Evolutionary conservation across 805 yeast genomes (phyloP).

Genomic region (Torulaspora franciscae): DNA sequence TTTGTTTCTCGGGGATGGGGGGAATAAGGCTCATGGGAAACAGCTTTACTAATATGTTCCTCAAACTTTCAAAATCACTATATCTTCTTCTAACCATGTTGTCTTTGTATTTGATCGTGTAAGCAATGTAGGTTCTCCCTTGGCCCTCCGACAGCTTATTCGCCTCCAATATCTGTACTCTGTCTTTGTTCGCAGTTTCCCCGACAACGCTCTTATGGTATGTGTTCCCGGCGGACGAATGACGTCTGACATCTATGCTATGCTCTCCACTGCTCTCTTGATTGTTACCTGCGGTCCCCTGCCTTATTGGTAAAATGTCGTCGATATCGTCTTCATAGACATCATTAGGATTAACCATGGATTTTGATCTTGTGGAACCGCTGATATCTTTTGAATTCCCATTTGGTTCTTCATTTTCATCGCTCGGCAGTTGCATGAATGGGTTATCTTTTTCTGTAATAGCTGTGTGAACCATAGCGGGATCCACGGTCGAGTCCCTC

Average conservation of each 20-base stretch:
- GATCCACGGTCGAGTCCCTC: conserved; percentile 6
- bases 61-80: conserved; percentile 82
- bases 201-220: conserved; percentile 12
- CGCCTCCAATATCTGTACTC: conserved; percentile 31
- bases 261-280: conserved; percentile 17
- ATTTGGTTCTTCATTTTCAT: neutral
- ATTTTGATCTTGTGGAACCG: neutral
- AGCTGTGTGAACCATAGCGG: conserved; percentile 26
- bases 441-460: conserved; percentile 32
- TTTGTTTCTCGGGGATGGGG: conserved; percentile 87
- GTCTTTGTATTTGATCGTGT: conserved; percentile 59
- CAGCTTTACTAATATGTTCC: conserved; percentile 61
- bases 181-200: conserved; percentile 10
- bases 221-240: conserved; percentile 16
- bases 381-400: neutral
- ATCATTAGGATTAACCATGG: conserved; percentile 17
- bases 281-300: conserved; percentile 7
- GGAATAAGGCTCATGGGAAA: conserved; percentile 84
- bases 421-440: conserved; percentile 16
- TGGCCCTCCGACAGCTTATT: conserved; percentile 33
- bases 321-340: conserved; percentile 31
- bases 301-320: conserved; percentile 13
- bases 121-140: conserved; percentile 49
- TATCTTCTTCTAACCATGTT: conserved; percentile 69
- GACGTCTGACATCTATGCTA: conserved; percentile 23